Evolutionary conservation across 176 grass and related monocot genomes (phyloP).

Genomic region (Urochloa ruziziensis): DNA sequence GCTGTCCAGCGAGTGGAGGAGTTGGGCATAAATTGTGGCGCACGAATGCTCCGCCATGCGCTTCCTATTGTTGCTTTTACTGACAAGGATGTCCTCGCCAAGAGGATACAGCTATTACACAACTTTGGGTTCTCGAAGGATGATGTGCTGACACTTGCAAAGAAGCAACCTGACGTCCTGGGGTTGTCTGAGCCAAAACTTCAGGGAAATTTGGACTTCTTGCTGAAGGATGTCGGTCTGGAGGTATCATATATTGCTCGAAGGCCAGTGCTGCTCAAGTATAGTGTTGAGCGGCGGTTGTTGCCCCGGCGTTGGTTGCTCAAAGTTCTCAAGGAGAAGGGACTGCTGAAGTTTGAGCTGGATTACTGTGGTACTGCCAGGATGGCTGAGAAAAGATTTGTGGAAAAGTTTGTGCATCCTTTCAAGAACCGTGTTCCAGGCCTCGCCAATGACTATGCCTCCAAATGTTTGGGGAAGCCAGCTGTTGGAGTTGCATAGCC

Average conservation of each 20-base stretch:
- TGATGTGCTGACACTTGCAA: background rate
- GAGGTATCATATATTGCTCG: conserved; percentile 21
- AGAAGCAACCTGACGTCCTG: background rate
- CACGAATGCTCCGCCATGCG: conserved; percentile 3
- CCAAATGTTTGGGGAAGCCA: background rate
- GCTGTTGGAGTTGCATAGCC: background rate
- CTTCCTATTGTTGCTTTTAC: background rate
- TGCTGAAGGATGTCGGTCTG: conserved; percentile 22
- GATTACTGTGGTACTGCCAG: background rate
- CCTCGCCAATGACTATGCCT: conserved; percentile 1
- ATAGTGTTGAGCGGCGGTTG: conserved; percentile 48
- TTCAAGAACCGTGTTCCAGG: conserved; percentile 22
- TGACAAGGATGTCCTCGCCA: background rate
- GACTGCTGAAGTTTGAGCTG: conserved; percentile 4
- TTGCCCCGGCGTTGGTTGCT: conserved; percentile 43
- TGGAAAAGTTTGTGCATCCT: conserved; percentile 31
- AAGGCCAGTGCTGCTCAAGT: conserved; percentile 32
- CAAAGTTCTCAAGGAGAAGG: conserved; percentile 27
- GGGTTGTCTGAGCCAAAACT: background rate
- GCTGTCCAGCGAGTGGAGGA: background rate
- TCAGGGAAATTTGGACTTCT: background rate
- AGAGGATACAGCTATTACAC: background rate
- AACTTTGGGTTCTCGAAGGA: background rate
- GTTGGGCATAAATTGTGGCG: background rate
- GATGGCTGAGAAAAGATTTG: conserved; percentile 37